Evolutionary conservation across 495 filamentous ascomycete genomes (phyloP).

Genomic region (Beverwykella pulmonaria): DNA sequence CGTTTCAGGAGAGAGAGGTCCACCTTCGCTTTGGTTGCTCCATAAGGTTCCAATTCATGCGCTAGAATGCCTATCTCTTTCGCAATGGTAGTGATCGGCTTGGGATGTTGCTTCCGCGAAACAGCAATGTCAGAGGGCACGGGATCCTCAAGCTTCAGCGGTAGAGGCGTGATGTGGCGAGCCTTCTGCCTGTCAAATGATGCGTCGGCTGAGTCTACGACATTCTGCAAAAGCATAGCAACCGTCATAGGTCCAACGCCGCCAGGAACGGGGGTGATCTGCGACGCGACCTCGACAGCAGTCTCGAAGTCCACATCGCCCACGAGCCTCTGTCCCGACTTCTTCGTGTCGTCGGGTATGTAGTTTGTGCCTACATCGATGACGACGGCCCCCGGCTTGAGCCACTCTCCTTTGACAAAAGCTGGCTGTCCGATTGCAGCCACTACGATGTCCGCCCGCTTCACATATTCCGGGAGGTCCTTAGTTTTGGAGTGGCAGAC

Average conservation of each 20-base stretch:
- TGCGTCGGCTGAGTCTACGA: slow-evolving; percentile 76
- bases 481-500: slow-evolving; percentile 89
- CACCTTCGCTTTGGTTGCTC: slow-evolving; percentile 92
- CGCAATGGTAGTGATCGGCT: slow-evolving; percentile 80
- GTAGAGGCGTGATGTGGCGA: slow-evolving; percentile 74
- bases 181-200: slow-evolving; percentile 82
- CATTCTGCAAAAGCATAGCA: slow-evolving; percentile 94
- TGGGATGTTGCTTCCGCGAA: slow-evolving; percentile 85
- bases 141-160: slow-evolving; percentile 70
- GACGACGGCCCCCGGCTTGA: slow-evolving; percentile 90
- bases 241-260: slow-evolving; percentile 99
- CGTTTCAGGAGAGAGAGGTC: slow-evolving; percentile 79
- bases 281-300: slow-evolving; percentile 83
- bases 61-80: slow-evolving; percentile 82
- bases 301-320: slow-evolving; percentile 94
- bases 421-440: slow-evolving; percentile 86
- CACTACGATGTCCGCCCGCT: slow-evolving; percentile 84
- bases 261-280: slow-evolving; percentile 94
- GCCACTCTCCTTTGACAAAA: slow-evolving; percentile 91
- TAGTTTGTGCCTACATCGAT: slow-evolving; percentile 99
- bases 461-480: slow-evolving; percentile 70
- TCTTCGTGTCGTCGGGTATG: slow-evolving; percentile 88
- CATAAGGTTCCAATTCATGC: slow-evolving; percentile 91
- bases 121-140: slow-evolving; percentile 94
- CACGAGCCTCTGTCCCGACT: slow-evolving; percentile 90